A percentile compares a stretch with the other conserved stretches of the same genome.
Conservation (phyloP, 2,329 filamentous ascomycete genomes). For the Colletotrichum coccodes region DNA sequence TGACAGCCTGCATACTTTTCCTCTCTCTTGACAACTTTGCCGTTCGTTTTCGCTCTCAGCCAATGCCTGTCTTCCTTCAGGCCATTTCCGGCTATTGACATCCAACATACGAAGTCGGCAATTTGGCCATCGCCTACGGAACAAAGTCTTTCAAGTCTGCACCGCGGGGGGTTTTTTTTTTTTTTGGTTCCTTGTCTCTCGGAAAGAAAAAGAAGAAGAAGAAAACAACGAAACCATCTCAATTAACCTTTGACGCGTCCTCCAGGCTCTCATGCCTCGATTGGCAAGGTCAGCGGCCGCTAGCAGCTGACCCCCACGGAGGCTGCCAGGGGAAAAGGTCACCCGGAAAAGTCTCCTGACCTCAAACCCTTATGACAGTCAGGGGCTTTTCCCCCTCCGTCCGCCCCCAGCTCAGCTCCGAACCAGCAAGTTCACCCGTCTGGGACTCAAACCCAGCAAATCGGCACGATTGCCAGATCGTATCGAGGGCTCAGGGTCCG, state of each 20-base stretch:
- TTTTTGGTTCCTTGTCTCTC: background rate
- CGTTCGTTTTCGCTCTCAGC: slow-evolving; percentile 1
- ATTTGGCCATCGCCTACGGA: background rate
- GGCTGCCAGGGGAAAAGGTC: slow-evolving; percentile 15
- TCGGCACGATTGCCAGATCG: slow-evolving; percentile 31
- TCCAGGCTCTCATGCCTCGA: slow-evolving; percentile 2
- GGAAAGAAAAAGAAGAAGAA: background rate
- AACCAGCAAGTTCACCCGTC: slow-evolving; percentile 28
- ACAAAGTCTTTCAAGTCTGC: background rate
- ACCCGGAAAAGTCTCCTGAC: slow-evolving; percentile 26
- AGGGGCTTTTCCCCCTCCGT: background rate
- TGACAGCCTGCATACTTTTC: background rate
- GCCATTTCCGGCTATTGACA: background rate
- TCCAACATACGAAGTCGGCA: background rate
- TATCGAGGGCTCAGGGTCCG: slow-evolving; percentile 8
- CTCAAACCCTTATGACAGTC: background rate
- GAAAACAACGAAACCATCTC: background rate
- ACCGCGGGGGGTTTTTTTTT: background rate
- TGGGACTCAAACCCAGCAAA: slow-evolving; percentile 26
- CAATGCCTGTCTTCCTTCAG: background rate
- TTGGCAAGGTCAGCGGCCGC: background rate
- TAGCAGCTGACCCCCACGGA: slow-evolving; percentile 23
- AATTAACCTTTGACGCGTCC: background rate
- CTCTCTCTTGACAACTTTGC: background rate
- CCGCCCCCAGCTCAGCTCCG: background rate